Evolutionary conservation across 768 basidiomycete species (phyloP).

Genomic region (Ramaria sp.): DNA sequence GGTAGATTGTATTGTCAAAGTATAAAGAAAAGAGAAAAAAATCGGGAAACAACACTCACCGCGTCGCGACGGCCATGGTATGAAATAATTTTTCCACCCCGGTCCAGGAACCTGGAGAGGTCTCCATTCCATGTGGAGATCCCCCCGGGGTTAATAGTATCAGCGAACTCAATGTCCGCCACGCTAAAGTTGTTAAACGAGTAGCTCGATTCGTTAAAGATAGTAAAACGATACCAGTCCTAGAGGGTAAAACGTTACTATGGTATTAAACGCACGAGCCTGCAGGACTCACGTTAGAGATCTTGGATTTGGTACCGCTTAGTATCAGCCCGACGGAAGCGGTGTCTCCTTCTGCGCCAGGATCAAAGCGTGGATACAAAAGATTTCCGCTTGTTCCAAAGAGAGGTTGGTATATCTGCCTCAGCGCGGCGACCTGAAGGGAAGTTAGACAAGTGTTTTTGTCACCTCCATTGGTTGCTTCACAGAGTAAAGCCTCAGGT

Average conservation of each 20-base stretch:
- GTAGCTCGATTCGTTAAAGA: slow-evolving; percentile 15
- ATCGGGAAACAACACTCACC: neutral
- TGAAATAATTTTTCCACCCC: slow-evolving; percentile 19
- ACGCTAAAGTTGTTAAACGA: slow-evolving; percentile 14
- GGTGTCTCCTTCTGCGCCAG: slow-evolving; percentile 16
- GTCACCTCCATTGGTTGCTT: neutral
- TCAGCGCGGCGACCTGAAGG: slow-evolving; percentile 19
- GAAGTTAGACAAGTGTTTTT: slow-evolving; percentile 16
- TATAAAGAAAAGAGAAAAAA: neutral
- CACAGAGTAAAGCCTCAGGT: slow-evolving; percentile 19
- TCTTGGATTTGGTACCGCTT: neutral
- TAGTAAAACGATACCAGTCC: neutral
- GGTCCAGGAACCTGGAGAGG: slow-evolving; percentile 14
- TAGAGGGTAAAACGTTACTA: slow-evolving; percentile 8
- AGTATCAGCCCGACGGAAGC: neutral
- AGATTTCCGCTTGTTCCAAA: slow-evolving; percentile 18
- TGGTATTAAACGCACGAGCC: neutral
- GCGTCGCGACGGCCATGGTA: slow-evolving; percentile 16
- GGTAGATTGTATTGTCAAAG: neutral
- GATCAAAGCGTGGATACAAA: slow-evolving; percentile 19
- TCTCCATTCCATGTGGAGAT: slow-evolving; percentile 12
- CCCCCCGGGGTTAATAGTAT: slow-evolving; percentile 15
- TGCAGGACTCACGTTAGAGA: slow-evolving; percentile 7
- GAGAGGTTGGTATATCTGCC: slow-evolving; percentile 18
- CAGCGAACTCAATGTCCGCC: slow-evolving; percentile 10